Conservation (phyloP, 2,329 filamentous ascomycete species). For the Zasmidium cellare region DNA sequence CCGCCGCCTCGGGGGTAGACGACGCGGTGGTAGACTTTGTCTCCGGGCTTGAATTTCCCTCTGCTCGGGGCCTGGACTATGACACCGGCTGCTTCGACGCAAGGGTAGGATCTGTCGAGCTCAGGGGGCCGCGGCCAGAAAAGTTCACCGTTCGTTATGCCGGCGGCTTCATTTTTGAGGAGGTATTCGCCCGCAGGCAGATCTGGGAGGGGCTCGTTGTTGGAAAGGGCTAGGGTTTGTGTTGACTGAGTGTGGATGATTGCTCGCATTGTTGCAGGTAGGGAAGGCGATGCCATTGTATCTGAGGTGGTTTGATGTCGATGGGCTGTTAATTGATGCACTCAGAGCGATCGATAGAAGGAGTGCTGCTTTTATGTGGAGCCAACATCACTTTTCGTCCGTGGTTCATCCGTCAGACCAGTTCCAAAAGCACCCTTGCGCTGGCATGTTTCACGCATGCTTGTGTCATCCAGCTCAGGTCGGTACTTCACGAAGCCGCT, state of each 20-base stretch:
- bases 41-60: background rate
- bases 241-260: constrained; percentile 1
- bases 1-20: background rate
- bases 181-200: background rate
- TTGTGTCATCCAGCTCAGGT: too few species aligned
- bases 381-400: too few species aligned
- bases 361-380: background rate
- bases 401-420: too few species aligned
- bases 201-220: background rate
- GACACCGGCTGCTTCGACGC: background rate
- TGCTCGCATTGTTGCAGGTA: constrained; percentile 1
- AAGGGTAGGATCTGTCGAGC: background rate
- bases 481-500: too few species aligned
- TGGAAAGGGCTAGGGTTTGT: background rate
- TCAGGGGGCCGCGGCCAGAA: constrained; percentile 1
- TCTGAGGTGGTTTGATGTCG: background rate
- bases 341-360: background rate
- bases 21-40: constrained; percentile 3
- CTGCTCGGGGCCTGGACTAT: background rate
- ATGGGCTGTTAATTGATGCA: background rate
- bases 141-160: constrained; percentile 1
- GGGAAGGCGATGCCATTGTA: background rate
- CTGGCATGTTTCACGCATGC: background rate
- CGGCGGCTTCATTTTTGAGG: background rate
- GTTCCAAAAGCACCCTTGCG: too few species aligned